Evolutionary conservation across 2,329 filamentous ascomycete species (phyloP).

Genomic region (Grosmannia huntii): DNA sequence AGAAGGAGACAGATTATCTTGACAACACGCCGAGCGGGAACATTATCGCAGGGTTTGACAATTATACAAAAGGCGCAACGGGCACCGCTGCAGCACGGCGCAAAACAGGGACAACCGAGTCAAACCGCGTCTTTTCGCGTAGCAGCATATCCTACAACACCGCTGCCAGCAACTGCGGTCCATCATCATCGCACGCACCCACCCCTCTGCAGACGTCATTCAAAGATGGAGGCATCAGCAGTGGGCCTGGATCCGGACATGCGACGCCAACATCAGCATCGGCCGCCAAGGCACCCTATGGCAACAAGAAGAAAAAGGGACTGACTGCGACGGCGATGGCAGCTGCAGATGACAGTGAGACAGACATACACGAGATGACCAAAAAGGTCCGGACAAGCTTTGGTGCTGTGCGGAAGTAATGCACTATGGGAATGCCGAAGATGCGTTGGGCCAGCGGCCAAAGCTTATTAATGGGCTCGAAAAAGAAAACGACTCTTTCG

Average conservation of each 20-base stretch:
- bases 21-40: slow-evolving; percentile 84
- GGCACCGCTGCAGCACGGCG: slow-evolving; percentile 51
- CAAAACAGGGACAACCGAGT: slow-evolving; percentile 51
- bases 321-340: slow-evolving; percentile 14
- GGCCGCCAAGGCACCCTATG: slow-evolving; percentile 30
- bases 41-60: slow-evolving; percentile 95
- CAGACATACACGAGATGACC: slow-evolving; percentile 33
- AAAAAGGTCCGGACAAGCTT: slow-evolving; percentile 48
- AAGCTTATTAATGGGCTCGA: too few species aligned
- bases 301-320: slow-evolving; percentile 40
- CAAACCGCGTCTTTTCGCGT: slow-evolving; percentile 60
- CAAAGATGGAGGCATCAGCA: slow-evolving; percentile 21
- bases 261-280: slow-evolving; percentile 43
- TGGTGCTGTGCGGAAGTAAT: slow-evolving; percentile 35
- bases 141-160: slow-evolving; percentile 49
- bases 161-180: slow-evolving; percentile 27
- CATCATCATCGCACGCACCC: slow-evolving; percentile 31
- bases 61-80: slow-evolving; percentile 82
- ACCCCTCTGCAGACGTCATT: slow-evolving; percentile 45
- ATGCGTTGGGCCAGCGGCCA: neutral
- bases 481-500: too few species aligned
- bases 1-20: slow-evolving; percentile 76
- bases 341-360: slow-evolving; percentile 41
- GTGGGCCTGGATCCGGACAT: slow-evolving; percentile 29
- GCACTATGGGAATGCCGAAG: neutral